phyloP scores from a whole-genome alignment of 257 asterid species.

The Phtheirospermum japonicum region DNA sequence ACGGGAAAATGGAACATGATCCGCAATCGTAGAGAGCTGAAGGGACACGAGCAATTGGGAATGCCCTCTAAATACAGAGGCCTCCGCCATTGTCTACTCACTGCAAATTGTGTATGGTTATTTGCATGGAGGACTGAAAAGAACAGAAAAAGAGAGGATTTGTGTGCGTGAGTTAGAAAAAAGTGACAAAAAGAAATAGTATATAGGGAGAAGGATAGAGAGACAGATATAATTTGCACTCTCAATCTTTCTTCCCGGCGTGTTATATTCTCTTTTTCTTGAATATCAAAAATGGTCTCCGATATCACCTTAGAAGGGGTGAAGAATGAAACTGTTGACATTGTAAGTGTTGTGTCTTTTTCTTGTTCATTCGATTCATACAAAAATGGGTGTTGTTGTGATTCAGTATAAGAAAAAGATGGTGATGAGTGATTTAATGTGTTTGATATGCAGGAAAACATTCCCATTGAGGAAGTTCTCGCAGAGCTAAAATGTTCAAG shows the following conservation, averaged over 20 bases:
- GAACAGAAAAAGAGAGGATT: neutral
- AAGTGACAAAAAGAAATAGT: no score
- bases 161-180: neutral
- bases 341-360: slow-evolving; percentile 28
- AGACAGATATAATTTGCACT: neutral
- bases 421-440: neutral
- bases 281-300: slow-evolving; percentile 27
- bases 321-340: slow-evolving; percentile 37
- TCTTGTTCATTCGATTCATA: no score
- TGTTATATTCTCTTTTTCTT: slow-evolving; percentile 22
- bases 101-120: slow-evolving; percentile 3
- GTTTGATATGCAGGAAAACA: slow-evolving; percentile 31
- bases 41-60: slow-evolving; percentile 13
- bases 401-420: no score
- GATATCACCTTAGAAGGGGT: slow-evolving; percentile 41
- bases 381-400: no score
- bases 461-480: slow-evolving; percentile 49
- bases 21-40: slow-evolving; percentile 33
- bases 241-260: neutral
- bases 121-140: slow-evolving; percentile 24
- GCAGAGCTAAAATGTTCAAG: slow-evolving; percentile 40
- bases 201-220: neutral
- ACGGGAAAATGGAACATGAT: slow-evolving; percentile 17
- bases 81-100: neutral
- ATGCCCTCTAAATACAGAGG: slow-evolving; percentile 17